Conservation (phyloP, 148 eudicot genomes). For the Camellia granthamiana region DNA sequence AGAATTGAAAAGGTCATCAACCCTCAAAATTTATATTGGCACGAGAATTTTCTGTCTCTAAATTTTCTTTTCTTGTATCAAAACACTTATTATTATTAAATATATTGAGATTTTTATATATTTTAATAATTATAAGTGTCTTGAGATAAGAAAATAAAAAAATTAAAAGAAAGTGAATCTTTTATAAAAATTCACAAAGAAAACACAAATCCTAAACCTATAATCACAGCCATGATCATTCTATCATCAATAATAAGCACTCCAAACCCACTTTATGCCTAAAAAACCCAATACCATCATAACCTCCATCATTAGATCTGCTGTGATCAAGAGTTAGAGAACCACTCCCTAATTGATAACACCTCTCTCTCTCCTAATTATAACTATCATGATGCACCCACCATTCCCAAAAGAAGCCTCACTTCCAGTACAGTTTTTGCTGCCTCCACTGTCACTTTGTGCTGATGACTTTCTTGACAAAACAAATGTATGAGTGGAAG, state of each 20-base stretch:
- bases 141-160: too few relatives aligned
- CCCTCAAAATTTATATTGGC: background rate
- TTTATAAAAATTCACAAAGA: too few relatives aligned
- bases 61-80: too few relatives aligned
- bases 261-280: constrained; percentile 4
- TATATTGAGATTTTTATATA: too few relatives aligned
- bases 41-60: too few relatives aligned
- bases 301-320: constrained; percentile 16
- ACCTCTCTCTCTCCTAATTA: background rate
- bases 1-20: constrained; percentile 22
- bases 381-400: constrained; percentile 14
- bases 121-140: too few relatives aligned
- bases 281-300: constrained; percentile 9
- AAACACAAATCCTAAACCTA: background rate
- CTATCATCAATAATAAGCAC: constrained; percentile 8
- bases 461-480: background rate
- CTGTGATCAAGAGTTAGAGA: too few relatives aligned
- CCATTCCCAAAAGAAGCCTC: background rate
- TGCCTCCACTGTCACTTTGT: background rate
- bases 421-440: constrained; percentile 3
- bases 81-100: too few relatives aligned
- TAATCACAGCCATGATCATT: constrained; percentile 16
- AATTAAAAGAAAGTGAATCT: too few relatives aligned
- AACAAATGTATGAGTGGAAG: background rate
- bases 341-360: background rate